Evolutionary conservation across 179 eudicot genomes (phyloP), one percentile per base, ranked within the genome.

Genomic region (Patellifolia procumbens): DNA sequence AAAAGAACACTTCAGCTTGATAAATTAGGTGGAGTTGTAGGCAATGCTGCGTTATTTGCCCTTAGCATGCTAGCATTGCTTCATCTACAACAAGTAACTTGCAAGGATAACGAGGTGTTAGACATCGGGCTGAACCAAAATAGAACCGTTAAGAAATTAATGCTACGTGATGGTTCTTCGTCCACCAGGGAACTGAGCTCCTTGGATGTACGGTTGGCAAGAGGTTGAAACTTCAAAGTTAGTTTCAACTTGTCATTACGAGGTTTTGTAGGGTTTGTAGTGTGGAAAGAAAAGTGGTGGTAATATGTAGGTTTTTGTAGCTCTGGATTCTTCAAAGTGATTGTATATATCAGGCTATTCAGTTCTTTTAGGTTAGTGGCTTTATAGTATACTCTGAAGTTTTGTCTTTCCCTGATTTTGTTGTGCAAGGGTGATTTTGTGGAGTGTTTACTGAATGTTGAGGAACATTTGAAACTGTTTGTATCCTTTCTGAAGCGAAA

Each of bases 21-120:
- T 73, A 86, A 87, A 42, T 64, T 88, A 72, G 91, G 89, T n/a
- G 96, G 96, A 12, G 74, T 92, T 29, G 52, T 92, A 52, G 95
- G 95, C 42, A 91, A 92, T 76, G 94, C 97, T 74, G 97, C 99
- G 77, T 74, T 96, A 70, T 85, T 93, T 60, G 92, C 97, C 35
- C 58, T 96, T 62, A 91, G 96, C 89, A 86, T 90, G 96, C 72
- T 96, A 48, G 94, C 94, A 11, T 67, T 90, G 69, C 72, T 95
- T 72, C 97, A 89, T 80, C 80, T 92, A 48, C 92, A 92, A 52
- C 97, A 86, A 76, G 83, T 74, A 11, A 80, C 88, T 34, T 70
- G 48, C 60, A 88, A 85, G 78, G 84, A 80, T 60, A 82, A 81
- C 56, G 74, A 66, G 35, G 24, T 63, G 20, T 64, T 81, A 76